phyloP scores from a whole-genome alignment of 768 basidiomycete species.

The Cystoderma amianthinum region DNA sequence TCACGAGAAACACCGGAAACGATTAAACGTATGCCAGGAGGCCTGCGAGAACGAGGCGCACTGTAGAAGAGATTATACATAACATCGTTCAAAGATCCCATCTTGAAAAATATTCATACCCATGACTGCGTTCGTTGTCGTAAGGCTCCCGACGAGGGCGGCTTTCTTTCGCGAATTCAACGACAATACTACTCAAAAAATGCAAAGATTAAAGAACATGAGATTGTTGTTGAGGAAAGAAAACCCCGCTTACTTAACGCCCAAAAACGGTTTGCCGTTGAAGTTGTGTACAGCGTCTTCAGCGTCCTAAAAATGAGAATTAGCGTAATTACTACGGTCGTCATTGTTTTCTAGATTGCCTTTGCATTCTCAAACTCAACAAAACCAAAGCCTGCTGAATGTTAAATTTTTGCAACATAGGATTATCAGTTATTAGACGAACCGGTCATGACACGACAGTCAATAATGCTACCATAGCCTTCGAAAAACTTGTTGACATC shows the following conservation, averaged over 20 bases:
- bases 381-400: constrained; percentile 79
- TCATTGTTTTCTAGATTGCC: constrained; percentile 26
- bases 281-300: constrained; percentile 87
- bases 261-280: constrained; percentile 88
- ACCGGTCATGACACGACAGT: constrained; percentile 96
- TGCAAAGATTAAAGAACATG: too few relatives aligned
- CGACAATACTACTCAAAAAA: constrained; percentile 63
- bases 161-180: constrained; percentile 93
- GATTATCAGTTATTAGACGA: constrained; percentile 12
- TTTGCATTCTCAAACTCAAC: constrained; percentile 89
- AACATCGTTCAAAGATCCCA: constrained; percentile 2
- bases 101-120: constrained; percentile 30
- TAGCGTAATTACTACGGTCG: not conserved
- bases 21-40: constrained; percentile 75
- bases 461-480: constrained; percentile 81
- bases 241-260: constrained; percentile 53
- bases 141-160: constrained; percentile 77
- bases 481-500: constrained; percentile 89
- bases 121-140: constrained; percentile 50
- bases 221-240: not conserved
- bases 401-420: not conserved
- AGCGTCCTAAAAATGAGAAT: constrained; percentile 60
- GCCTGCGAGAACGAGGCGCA: constrained; percentile 63
- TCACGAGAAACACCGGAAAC: constrained; percentile 89
- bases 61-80: constrained; percentile 16